Base-by-base conservation (phyloP, 1,284 basidiomycete species). In the Lignosus rhinocerotis region DNA sequence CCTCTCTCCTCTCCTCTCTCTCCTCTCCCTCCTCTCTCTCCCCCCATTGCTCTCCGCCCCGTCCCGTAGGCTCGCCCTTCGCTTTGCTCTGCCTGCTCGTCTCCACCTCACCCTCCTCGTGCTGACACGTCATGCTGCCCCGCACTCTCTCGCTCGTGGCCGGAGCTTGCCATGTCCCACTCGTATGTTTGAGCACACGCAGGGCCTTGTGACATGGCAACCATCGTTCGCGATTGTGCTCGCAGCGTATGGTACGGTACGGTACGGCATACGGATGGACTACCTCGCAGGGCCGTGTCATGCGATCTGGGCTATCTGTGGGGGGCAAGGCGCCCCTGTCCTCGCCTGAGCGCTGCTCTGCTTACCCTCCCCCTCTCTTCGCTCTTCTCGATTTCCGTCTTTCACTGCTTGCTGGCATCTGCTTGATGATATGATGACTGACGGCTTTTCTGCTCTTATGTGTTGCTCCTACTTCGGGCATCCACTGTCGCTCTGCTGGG, bases 401-500 rank as follows among this genome's bases (percentile, higher is more conserved):
- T 47, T 58, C 50, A 49, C 53, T 63, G 52, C 59, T 62, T 62
- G 61, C 67, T 62, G 60, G 59, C 57, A 51, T 62, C 62, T 53
- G 58, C 57, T 58, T 66, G 58, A 9, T 48, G 46, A 42, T 58
- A 49, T 33, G 32, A 51, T 65, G 46, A 47, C 66, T 66, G 61
- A 67, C 67, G 60, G 63, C 63, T 36, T 25, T 39, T 58, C 54
- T 53, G 66, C 72, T 73, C 70, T 72, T 70, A 70, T 72, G 74
- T 78, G 74, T 78, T 44, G 76, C 76, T 80, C 79, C 72, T 76
- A 72, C 76, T 76, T 78, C 70, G 76, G 73, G 79, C 71, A 75
- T 68, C 80, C 79, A 76, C 80, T 86, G 83, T 87, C 77, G 87
- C 80, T 75, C 78, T 74, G 61, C 48, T 83, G 78, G 81, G 56